These are phyloP conservation scores for Verticillium zaregamsianum DNA, from an alignment of 2,329 filamentous ascomycete species.

Conservation along the genomic window DNA sequence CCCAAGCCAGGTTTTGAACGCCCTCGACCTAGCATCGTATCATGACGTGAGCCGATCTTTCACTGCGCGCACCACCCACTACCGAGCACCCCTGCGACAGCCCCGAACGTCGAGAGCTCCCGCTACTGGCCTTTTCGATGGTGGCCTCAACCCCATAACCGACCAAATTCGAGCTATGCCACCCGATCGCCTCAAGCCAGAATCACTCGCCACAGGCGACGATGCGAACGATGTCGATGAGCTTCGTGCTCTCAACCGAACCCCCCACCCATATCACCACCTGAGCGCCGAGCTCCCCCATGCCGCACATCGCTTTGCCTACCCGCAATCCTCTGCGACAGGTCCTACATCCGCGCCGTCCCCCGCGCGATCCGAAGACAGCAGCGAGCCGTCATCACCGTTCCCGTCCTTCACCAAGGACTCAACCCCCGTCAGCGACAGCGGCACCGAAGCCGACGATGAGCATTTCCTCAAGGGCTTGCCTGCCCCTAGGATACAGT, in stretches of 20 bases:
- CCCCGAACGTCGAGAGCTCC: not conserved
- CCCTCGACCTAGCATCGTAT: not conserved
- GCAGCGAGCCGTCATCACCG: constrained; percentile 14
- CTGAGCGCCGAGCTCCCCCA: constrained; percentile 53
- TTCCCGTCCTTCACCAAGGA: constrained; percentile 38
- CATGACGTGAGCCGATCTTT: not conserved
- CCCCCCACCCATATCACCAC: constrained; percentile 65
- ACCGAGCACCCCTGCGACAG: not conserved
- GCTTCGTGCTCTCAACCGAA: constrained; percentile 51
- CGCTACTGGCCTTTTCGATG: not conserved
- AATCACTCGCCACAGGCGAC: constrained; percentile 23
- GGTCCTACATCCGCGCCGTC: constrained; percentile 7
- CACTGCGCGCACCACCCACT: not conserved
- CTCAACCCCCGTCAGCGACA: constrained; percentile 70
- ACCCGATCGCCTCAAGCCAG: constrained; percentile 33
- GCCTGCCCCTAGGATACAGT: constrained; percentile 69
- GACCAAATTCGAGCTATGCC: constrained; percentile 38
- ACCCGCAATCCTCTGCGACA: constrained; percentile 2
- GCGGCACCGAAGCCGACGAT: constrained; percentile 92
- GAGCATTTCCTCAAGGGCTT: constrained; percentile 84
- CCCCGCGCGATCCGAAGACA: constrained; percentile 13
- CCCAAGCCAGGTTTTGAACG: not conserved
- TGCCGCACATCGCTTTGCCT: constrained; percentile 33
- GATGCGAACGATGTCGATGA: constrained; percentile 30
- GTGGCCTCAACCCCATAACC: not conserved